phyloP scores from a whole-genome alignment of 495 filamentous ascomycete genomes.

The Tuber aestivum region DNA sequence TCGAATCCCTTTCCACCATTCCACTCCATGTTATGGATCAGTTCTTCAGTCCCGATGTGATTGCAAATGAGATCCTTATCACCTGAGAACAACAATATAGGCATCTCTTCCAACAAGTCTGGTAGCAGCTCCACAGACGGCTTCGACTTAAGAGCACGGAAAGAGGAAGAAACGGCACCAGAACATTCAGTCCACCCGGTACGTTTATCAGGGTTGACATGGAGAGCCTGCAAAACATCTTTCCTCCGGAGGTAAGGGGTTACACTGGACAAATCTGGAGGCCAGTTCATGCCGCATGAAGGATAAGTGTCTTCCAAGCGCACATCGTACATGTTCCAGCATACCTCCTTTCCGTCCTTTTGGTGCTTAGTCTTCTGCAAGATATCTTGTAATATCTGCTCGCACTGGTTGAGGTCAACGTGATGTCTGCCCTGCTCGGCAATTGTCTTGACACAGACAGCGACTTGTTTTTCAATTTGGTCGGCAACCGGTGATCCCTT shows the following conservation, averaged over 20 bases:
- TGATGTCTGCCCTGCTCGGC: constrained; percentile 52
- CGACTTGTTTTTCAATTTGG: constrained; percentile 62
- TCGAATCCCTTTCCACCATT: constrained; percentile 88
- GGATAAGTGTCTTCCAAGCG: constrained; percentile 67
- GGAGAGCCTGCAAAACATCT: constrained; percentile 74
- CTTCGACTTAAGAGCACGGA: constrained; percentile 60
- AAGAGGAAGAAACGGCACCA: constrained; percentile 63
- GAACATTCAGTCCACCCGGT: constrained; percentile 90
- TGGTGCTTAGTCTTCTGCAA: constrained; percentile 54
- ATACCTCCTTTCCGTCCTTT: constrained; percentile 50
- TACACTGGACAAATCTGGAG: constrained; percentile 68
- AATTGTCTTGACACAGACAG: constrained; percentile 57
- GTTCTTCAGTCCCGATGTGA: constrained; percentile 83
- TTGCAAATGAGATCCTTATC: constrained; percentile 95
- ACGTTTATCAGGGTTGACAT: constrained; percentile 73
- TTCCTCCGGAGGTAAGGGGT: constrained; percentile 74
- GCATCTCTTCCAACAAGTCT: constrained; percentile 65
- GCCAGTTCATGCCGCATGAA: constrained; percentile 93
- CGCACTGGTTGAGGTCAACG: constrained; percentile 65
- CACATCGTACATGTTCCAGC: constrained; percentile 93
- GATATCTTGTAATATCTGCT: constrained; percentile 64
- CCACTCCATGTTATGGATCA: constrained; percentile 90
- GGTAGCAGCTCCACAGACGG: constrained; percentile 73
- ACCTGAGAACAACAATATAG: constrained; percentile 82
- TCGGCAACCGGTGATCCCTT: constrained; percentile 59